Evolutionary conservation across 371 early-diverging fungal genomes (phyloP), one percentile per base, ranked within the genome.

Genomic region (Syncephalis fuscata): DNA sequence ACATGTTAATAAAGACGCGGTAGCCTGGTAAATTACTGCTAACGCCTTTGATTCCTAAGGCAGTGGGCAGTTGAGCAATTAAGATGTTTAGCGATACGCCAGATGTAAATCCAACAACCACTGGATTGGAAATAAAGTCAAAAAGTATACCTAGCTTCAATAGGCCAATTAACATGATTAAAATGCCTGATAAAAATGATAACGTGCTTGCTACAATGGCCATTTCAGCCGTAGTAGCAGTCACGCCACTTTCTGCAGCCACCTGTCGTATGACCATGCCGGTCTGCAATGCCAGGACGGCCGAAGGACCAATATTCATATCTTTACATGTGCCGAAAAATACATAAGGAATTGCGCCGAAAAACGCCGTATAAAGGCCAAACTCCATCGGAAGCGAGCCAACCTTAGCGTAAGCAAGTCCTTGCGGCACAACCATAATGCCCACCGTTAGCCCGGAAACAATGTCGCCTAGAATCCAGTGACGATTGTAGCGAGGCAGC

Each of bases 361-460:
- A 61, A 51, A 82, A 78, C 39, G 76, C 60, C 25, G 85, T 78
- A 72, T 92, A 92, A 27, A 92, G 68, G 1, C 92, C 92, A 52
- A 83, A 82, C 58, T 87, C 68, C 20, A 81, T 73, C 19, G 88
- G 83, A 10, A 92, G 62, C 20, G 66, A 60, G 4, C 86, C 88
- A 10, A 92, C 68, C 59, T 79, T 84, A 15, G 90, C 79, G 54
- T 84, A 82, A 37, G 77, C 81, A 74, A 83, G 76, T 51, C 68
- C 68, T 54, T 90, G 91, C 24, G 88, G 92, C 19, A 91, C 73
- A 26, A 83, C 73, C n/a, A 91, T 74, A 39, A 85, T 63, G 16
- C 83, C 86, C 20, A 88, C 80, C 2, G 91, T 89, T 10, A 80
- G 46, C 40, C 89, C 92, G 4, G 90, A 86, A 39, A 92, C 71